These are phyloP conservation scores for Beauveria medogensis DNA, from an alignment of 2,329 filamentous ascomycete genomes.

Conservation along the genomic window DNA sequence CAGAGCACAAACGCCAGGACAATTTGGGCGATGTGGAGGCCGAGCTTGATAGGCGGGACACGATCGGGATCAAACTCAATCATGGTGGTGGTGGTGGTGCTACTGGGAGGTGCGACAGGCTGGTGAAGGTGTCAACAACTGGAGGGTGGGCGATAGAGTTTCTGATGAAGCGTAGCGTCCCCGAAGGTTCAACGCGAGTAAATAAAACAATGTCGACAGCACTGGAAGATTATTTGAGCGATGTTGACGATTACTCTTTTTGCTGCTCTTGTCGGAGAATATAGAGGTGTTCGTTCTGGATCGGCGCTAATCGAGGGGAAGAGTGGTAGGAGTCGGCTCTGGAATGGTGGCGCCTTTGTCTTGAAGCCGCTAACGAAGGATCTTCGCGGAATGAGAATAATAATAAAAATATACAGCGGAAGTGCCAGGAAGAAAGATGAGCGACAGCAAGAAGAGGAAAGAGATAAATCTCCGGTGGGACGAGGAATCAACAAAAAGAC, in stretches of 20 bases:
- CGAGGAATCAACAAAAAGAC: background rate
- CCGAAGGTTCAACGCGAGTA: background rate
- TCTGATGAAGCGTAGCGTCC: background rate
- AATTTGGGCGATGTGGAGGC: slow-evolving; percentile 48
- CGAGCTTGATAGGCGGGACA: slow-evolving; percentile 49
- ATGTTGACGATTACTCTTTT: background rate
- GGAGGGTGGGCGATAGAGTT: background rate
- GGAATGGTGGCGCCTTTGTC: background rate
- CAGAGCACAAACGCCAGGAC: slow-evolving; percentile 47
- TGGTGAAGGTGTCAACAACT: background rate
- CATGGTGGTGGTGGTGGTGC: slow-evolving; percentile 23
- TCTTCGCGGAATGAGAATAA: background rate
- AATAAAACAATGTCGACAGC: background rate
- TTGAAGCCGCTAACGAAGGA: background rate
- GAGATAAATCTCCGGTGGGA: background rate
- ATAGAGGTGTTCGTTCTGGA: background rate
- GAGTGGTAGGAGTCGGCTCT: background rate
- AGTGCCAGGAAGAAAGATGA: background rate
- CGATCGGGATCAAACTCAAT: slow-evolving; percentile 47
- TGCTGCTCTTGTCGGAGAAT: background rate
- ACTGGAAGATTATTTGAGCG: background rate
- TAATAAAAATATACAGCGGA: background rate
- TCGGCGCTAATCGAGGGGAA: slow-evolving; percentile 6
- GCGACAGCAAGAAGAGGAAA: slow-evolving; percentile 2
- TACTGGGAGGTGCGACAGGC: background rate